Conservation (phyloP, 179 eudicot genomes). For the Corrigiola litoralis region DNA sequence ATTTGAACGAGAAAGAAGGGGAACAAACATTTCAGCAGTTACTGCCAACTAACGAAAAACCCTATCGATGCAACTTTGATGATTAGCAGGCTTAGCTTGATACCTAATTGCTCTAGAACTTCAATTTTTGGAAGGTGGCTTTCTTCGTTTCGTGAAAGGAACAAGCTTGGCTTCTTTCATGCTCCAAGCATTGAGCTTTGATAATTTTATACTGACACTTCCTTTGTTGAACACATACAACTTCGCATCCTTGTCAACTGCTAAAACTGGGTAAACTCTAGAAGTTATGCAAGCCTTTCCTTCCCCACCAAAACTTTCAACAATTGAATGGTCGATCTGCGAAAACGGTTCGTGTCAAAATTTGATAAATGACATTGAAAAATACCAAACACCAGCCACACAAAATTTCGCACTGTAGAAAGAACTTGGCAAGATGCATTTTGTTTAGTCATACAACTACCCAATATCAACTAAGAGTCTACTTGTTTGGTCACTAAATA, state of each 20-base stretch:
- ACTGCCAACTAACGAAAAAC: background rate
- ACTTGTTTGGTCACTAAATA: background rate
- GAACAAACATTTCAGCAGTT: background rate
- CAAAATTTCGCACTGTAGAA: too few species aligned
- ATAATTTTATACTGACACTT: constrained; percentile 15
- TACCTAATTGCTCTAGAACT: background rate
- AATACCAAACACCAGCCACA: background rate
- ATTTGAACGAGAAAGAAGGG: background rate
- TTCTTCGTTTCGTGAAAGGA: constrained; percentile 22
- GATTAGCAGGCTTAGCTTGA: background rate
- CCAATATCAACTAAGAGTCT: too few species aligned
- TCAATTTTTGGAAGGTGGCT: constrained; percentile 9
- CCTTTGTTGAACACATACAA: constrained; percentile 34
- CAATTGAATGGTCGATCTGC: constrained; percentile 34
- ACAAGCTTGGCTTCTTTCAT: constrained; percentile 32
- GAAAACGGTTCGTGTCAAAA: background rate
- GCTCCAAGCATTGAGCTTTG: constrained; percentile 45
- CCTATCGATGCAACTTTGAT: background rate
- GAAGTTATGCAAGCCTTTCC: constrained; percentile 37
- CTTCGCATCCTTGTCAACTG: constrained; percentile 20
- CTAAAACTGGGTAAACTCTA: constrained; percentile 32
- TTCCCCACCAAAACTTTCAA: constrained; percentile 36
- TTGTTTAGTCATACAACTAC: too few species aligned
- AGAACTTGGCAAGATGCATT: too few species aligned
- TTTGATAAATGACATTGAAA: background rate